These are phyloP conservation scores for Saturnispora sekii DNA, from an alignment of 805 yeast species.

Conservation along the genomic window DNA sequence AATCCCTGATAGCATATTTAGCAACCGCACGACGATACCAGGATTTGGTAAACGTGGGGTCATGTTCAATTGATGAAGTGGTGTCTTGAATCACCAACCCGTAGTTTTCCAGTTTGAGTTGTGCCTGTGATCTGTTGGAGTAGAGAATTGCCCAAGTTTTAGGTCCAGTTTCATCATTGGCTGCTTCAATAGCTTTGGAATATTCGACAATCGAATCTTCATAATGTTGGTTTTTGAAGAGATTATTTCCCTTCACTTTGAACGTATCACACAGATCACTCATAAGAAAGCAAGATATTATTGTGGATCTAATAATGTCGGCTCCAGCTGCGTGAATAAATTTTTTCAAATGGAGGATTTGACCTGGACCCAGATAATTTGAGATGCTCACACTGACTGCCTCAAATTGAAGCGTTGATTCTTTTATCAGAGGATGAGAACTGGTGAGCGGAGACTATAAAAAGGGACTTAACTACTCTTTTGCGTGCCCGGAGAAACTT, in stretches of 20 bases:
- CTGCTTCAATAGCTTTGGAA: constrained; percentile 55
- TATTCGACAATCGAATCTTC: constrained; percentile 61
- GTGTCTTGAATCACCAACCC: constrained; percentile 82
- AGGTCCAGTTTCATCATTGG: constrained; percentile 1
- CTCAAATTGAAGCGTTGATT: no score
- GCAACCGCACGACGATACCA: constrained; percentile 86
- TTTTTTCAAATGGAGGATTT: neutral
- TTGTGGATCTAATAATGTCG: neutral
- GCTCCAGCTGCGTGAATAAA: neutral
- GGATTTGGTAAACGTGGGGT: constrained; percentile 63
- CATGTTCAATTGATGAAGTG: constrained; percentile 55
- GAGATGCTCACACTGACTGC: no score
- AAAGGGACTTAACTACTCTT: no score
- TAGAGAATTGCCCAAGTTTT: constrained; percentile 44
- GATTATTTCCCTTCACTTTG: constrained; percentile 67
- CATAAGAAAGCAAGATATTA: neutral
- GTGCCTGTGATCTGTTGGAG: constrained; percentile 86
- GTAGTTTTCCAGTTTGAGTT: constrained; percentile 75
- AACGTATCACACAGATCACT: neutral
- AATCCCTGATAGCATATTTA: constrained; percentile 61
- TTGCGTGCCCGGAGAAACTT: no score
- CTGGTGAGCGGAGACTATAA: no score
- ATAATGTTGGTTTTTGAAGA: constrained; percentile 55
- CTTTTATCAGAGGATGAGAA: no score
- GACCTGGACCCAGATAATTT: no score